Evolutionary conservation across 2,329 filamentous ascomycete species (phyloP).

Genomic region (Exophiala phaeomuriformis): DNA sequence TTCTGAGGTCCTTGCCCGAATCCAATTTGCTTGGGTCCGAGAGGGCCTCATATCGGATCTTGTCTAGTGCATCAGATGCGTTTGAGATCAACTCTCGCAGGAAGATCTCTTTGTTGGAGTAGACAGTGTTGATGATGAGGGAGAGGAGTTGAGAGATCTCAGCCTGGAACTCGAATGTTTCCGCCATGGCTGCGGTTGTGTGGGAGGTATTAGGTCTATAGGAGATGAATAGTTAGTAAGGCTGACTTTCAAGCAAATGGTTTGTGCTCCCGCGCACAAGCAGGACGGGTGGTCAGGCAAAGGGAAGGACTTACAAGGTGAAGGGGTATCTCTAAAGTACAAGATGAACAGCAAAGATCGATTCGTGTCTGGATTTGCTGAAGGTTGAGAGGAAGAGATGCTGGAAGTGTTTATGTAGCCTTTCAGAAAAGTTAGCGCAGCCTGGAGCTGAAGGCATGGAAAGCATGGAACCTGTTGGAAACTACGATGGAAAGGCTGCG

Average conservation of each 20-base stretch:
- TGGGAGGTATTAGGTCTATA: constrained; percentile 14
- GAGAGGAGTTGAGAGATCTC: constrained; percentile 99
- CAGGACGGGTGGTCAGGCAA: background rate
- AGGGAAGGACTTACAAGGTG: background rate
- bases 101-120: constrained; percentile 99
- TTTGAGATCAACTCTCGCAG: constrained; percentile 97
- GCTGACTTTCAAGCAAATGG: background rate
- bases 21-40: constrained; percentile 97
- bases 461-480: constrained; percentile 1
- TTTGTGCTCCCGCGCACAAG: background rate
- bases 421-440: background rate
- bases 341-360: background rate
- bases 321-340: background rate
- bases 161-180: constrained; percentile 99
- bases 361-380: background rate
- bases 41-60: constrained; percentile 98
- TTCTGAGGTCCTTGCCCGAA: constrained; percentile 91
- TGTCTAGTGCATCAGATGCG: constrained; percentile 97
- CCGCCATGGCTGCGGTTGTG: constrained; percentile 60
- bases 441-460: background rate
- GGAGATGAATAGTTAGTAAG: constrained; percentile 5
- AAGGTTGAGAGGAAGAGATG: background rate
- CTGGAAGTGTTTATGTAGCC: constrained; percentile 1
- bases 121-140: constrained; percentile 99
- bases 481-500: constrained; percentile 1